phyloP scores from a whole-genome alignment of 2,329 filamentous ascomycete species.

The Bipolaris victoriae region DNA sequence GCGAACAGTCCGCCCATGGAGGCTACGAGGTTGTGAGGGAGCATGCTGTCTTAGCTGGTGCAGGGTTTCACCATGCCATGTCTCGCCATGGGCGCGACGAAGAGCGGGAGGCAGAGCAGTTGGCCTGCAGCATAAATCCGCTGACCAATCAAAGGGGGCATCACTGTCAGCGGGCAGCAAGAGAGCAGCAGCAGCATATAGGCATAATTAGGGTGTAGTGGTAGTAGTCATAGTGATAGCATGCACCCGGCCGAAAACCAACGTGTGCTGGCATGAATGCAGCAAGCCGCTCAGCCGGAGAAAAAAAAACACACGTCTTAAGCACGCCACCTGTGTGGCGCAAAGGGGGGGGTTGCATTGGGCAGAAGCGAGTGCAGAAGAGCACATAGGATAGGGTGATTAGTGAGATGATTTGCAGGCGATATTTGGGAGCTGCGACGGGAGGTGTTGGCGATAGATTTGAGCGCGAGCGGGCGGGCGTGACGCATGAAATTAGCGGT shows the following conservation, averaged over 20 bases:
- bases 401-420: not conserved
- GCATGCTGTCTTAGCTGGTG: not conserved
- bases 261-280: not conserved
- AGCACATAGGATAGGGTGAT: not conserved
- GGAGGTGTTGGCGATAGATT: not conserved
- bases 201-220: not conserved
- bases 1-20: slow-evolving; percentile 3
- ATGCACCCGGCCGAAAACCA: not conserved
- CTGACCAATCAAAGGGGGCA: not conserved
- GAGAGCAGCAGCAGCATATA: not conserved
- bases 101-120: not conserved
- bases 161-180: not conserved
- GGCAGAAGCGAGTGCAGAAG: not conserved
- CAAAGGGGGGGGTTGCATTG: not conserved
- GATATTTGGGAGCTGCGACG: not conserved
- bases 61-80: slow-evolving; percentile 1
- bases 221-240: too few relatives aligned
- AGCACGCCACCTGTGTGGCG: slow-evolving; percentile 1
- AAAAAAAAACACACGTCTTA: not conserved
- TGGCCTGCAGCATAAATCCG: not conserved
- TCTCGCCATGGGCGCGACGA: not conserved
- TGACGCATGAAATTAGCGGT: slow-evolving; percentile 23
- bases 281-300: not conserved
- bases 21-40: not conserved
- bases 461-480: not conserved